These are phyloP conservation scores for Rhodotorula sp. DNA, from an alignment of 1,284 basidiomycete species.

Conservation along the genomic window DNA sequence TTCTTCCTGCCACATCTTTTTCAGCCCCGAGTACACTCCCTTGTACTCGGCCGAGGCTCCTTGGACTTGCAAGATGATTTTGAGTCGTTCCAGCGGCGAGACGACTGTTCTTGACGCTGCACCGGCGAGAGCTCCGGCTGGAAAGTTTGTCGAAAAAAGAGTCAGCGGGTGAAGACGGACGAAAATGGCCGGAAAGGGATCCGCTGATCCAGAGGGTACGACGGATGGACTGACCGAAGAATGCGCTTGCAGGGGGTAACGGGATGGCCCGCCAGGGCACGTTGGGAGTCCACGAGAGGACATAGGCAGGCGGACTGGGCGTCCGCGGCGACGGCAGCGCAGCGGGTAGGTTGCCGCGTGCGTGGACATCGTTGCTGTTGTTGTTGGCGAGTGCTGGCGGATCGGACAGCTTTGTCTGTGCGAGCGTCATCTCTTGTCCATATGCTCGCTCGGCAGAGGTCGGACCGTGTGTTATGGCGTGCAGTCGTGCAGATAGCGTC, in stretches of 20 bases:
- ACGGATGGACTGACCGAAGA: constrained; percentile 23
- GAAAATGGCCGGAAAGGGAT: neutral
- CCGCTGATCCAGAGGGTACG: neutral
- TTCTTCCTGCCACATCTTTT: constrained; percentile 46
- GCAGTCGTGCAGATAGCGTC: neutral
- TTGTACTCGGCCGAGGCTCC: constrained; percentile 44
- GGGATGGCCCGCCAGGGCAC: constrained; percentile 16
- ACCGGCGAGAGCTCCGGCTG: constrained; percentile 44
- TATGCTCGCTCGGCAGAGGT: no score
- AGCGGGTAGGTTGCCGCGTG: neutral
- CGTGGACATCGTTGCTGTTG: neutral
- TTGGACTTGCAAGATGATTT: constrained; percentile 44
- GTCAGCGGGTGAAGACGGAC: neutral
- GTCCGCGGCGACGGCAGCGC: neutral
- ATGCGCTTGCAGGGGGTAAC: constrained; percentile 30
- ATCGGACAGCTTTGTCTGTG: neutral
- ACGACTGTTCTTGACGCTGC: constrained; percentile 44
- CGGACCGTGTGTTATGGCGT: neutral
- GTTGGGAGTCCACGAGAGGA: constrained; percentile 18
- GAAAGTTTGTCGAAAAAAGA: neutral
- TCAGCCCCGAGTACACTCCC: constrained; percentile 38
- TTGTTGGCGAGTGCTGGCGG: no score
- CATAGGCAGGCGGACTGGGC: neutral
- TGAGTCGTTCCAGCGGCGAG: constrained; percentile 43
- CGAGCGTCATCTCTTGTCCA: neutral